Conservation (phyloP, 2,329 filamentous ascomycete genomes). For the Diaporthe citrichinensis region DNA sequence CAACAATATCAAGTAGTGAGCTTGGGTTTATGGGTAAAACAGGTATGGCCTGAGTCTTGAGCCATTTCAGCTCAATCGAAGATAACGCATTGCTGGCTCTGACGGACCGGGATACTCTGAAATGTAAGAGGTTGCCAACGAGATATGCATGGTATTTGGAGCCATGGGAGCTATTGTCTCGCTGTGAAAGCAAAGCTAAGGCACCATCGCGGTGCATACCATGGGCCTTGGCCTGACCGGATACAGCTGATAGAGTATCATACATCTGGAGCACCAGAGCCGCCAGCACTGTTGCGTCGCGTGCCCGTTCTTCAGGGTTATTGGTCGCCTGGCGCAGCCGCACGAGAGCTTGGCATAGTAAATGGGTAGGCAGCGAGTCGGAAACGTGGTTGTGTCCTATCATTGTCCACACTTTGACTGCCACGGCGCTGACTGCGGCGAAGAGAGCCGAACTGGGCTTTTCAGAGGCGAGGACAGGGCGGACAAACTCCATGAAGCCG, state of each 20-base stretch:
- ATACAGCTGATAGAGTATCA: constrained; percentile 1
- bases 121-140: neutral
- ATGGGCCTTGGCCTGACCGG: neutral
- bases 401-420: constrained; percentile 10
- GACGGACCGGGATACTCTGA: neutral
- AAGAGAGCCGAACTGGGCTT: neutral
- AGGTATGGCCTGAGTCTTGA: neutral
- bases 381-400: neutral
- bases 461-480: constrained; percentile 2
- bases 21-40: neutral
- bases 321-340: neutral
- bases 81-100: neutral
- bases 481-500: constrained; percentile 13
- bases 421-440: neutral
- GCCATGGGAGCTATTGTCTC: neutral
- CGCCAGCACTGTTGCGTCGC: neutral
- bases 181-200: neutral
- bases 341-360: neutral
- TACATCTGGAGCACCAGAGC: constrained; percentile 2
- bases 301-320: neutral
- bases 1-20: neutral
- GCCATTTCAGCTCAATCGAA: neutral
- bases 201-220: neutral
- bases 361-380: neutral
- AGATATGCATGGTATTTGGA: neutral